Evolutionary conservation across 2,329 filamentous ascomycete species (phyloP), one percentile per base, ranked within the genome.

Genomic region (Lojkania enalia): DNA sequence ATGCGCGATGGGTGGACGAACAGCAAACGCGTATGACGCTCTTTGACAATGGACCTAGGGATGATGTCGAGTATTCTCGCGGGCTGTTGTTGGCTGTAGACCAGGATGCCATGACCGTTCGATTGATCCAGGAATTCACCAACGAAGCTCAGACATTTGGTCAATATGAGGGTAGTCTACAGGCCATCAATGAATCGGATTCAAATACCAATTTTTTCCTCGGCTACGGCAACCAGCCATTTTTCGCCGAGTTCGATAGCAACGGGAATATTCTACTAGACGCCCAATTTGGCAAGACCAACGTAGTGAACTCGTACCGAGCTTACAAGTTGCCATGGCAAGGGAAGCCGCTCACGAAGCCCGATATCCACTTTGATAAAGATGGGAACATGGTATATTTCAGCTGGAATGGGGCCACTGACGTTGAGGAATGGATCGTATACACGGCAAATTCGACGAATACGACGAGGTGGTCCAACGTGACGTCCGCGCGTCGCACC

Each of bases 181-280:
- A 75, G 50, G 42, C 69, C 5, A 61, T 76, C 2, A 44, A 52
- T 20, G 50, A 35, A 4, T 38, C 39, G 3, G 46, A 54, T 42
- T 40, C 47, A 27, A 72, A 64, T 25, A 71, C 70, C 5, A 76
- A 79, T 48, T 65, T 70, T 2, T 61, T 79, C 7, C 57, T 78
- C 5, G 75, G 74, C 15, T 79, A 72, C 65, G 76, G 78, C 2
- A 72, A 74, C 18, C 69, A 70, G 15, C 74, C 75, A 0, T 72
- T 72, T 2, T 77, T 73, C 45, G 75, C 72, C 9, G 78, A 82
- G 52, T 77, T 68, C 50, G 53, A 63, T 0, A 36, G 56, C 11
- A 57, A 71, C 16, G 74, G 73, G 21, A 58, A 65, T 5, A 49
- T 73, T 13, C 55, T 77, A 2, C 71, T 73, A 42, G 69, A 73